Conservation (phyloP, 164 flowering plant genomes). For the Vitis cinerea region DNA sequence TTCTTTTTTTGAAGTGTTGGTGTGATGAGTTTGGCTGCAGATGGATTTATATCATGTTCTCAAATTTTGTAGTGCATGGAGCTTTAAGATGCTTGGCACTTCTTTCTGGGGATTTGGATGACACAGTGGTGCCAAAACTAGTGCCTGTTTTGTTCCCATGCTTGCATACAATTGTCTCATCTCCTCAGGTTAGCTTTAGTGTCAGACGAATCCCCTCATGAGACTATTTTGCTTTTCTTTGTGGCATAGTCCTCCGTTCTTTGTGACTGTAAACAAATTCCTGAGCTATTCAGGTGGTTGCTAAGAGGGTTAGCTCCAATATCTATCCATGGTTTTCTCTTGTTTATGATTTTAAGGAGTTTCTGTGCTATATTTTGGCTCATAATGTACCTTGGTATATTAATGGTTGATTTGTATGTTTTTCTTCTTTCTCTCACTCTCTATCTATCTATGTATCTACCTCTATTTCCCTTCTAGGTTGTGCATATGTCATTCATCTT, state of each 20-base stretch:
- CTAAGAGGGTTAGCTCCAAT: too few relatives aligned
- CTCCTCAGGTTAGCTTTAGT: conserved; percentile 67
- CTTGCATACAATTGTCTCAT: conserved; percentile 70
- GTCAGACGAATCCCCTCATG: too few relatives aligned
- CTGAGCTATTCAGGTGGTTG: too few relatives aligned
- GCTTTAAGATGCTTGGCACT: conserved; percentile 85
- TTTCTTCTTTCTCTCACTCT: too few relatives aligned
- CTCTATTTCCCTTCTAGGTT: not conserved
- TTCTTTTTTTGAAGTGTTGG: not conserved
- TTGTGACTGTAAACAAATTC: too few relatives aligned
- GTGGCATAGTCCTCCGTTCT: too few relatives aligned
- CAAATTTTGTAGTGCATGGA: conserved; percentile 65
- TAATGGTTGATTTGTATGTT: too few relatives aligned
- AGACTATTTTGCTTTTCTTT: conserved; percentile 2
- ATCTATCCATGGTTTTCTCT: too few relatives aligned
- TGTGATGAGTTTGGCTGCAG: not conserved
- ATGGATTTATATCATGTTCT: not conserved
- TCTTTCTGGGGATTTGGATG: conserved; percentile 85
- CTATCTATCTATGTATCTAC: too few relatives aligned
- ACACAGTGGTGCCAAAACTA: conserved; percentile 64
- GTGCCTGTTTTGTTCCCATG: conserved; percentile 83
- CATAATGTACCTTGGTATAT: too few relatives aligned
- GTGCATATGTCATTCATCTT: not conserved
- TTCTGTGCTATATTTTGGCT: too few relatives aligned
- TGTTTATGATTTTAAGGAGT: too few relatives aligned